Conservation (phyloP, 345 rosid species). For the Camelina laxa region DNA sequence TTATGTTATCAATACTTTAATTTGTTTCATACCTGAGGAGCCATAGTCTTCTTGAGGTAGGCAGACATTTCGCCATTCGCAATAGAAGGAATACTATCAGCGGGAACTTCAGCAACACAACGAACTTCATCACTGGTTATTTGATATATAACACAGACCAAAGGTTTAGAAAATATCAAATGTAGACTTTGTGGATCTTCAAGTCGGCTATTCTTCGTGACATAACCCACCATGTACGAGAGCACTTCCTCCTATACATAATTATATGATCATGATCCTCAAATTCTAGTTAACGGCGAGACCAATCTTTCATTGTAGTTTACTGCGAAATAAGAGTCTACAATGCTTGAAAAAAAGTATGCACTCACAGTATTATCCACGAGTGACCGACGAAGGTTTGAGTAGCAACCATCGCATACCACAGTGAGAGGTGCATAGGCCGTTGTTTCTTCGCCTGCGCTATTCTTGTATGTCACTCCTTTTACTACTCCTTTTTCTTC, state of each 20-base stretch:
- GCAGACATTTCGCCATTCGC: conserved; percentile 48
- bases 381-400: conserved; percentile 71
- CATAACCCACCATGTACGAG: conserved; percentile 41
- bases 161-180: conserved; percentile 23
- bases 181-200: conserved; percentile 33
- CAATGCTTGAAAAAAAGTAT: background rate
- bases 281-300: background rate
- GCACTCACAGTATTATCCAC: conserved; percentile 56
- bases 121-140: conserved; percentile 38
- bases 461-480: conserved; percentile 69
- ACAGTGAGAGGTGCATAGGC: conserved; percentile 70
- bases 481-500: conserved; percentile 64
- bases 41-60: conserved; percentile 39
- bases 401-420: conserved; percentile 39
- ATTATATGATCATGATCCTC: background rate
- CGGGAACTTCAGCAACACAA: conserved; percentile 19
- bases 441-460: conserved; percentile 47
- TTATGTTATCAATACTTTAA: background rate
- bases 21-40: conserved; percentile 45
- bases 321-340: background rate
- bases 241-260: conserved; percentile 39
- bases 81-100: conserved; percentile 44
- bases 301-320: background rate
- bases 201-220: conserved; percentile 34
- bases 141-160: conserved; percentile 6